Evolutionary conservation across 371 early-diverging fungal species (phyloP).

Genomic region (Rhizopus microsporus): DNA sequence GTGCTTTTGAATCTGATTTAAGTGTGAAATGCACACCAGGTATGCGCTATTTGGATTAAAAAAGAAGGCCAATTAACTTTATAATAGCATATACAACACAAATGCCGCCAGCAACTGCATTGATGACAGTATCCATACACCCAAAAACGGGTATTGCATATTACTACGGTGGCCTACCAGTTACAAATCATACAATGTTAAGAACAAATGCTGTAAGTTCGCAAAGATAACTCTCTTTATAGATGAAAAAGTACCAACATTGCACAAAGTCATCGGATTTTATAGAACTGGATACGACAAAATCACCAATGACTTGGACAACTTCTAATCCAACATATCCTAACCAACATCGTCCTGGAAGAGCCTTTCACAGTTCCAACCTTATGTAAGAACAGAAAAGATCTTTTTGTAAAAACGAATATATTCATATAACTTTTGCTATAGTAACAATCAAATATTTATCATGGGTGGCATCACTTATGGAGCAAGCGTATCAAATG

Average conservation of each 20-base stretch:
- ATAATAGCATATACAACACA: neutral
- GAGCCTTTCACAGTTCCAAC: conserved; percentile 33
- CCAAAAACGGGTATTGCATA: conserved; percentile 26
- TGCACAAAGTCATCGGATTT: conserved; percentile 25
- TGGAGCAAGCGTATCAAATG: conserved; percentile 8
- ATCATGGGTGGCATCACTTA: conserved; percentile 39
- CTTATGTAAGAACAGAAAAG: conserved; percentile 30
- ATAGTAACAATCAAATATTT: conserved; percentile 38
- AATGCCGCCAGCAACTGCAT: conserved; percentile 16
- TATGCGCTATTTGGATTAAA: conserved; percentile 1
- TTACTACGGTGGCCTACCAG: conserved; percentile 42
- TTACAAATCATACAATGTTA: neutral
- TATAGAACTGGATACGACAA: conserved; percentile 25
- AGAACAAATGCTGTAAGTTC: neutral
- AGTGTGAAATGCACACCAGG: conserved; percentile 11
- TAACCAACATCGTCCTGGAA: conserved; percentile 30
- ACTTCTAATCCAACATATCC: conserved; percentile 20
- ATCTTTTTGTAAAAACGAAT: neutral
- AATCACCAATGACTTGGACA: conserved; percentile 19
- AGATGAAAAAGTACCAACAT: neutral
- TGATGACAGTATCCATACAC: conserved; percentile 40
- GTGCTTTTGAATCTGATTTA: conserved; percentile 13
- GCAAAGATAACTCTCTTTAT: neutral
- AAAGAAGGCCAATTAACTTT: neutral
- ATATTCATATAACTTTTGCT: neutral